Evolutionary conservation across 352 stramenopile species (phyloP).

Genomic region (Phytophthora cryptogea): DNA sequence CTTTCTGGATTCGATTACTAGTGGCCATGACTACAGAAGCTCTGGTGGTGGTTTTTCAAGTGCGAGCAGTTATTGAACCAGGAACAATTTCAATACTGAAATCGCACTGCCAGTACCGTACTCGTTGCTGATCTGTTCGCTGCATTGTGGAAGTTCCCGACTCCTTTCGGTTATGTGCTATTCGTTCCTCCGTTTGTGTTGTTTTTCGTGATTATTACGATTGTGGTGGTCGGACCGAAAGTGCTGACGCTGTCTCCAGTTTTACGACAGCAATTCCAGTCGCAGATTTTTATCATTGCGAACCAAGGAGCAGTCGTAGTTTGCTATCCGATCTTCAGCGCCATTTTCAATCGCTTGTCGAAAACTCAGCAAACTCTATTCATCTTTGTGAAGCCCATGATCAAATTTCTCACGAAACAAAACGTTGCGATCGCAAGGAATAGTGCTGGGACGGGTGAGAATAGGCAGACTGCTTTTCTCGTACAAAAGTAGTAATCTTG

Average conservation of each 20-base stretch:
- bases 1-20: constrained; percentile 20
- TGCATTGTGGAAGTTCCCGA: constrained; percentile 23
- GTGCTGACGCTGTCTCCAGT: not conserved
- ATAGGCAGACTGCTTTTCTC: constrained; percentile 7
- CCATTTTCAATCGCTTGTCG: constrained; percentile 12
- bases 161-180: constrained; percentile 30
- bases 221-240: not conserved
- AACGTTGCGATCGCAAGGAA: constrained; percentile 5
- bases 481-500: constrained; percentile 6
- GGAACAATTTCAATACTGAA: constrained; percentile 6
- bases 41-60: constrained; percentile 11
- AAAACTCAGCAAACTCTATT: constrained; percentile 13
- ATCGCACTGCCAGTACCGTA: constrained; percentile 6
- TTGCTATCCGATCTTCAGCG: constrained; percentile 26
- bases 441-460: constrained; percentile 19
- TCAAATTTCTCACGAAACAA: constrained; percentile 36
- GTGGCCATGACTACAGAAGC: constrained; percentile 10
- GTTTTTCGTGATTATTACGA: constrained; percentile 9
- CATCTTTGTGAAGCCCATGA: constrained; percentile 23
- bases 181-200: constrained; percentile 5
- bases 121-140: constrained; percentile 5
- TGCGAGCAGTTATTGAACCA: constrained; percentile 9
- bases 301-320: constrained; percentile 19
- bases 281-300: constrained; percentile 15
- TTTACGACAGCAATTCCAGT: constrained; percentile 6